Evolutionary conservation across 805 yeast species (phyloP).

Genomic region (Saccharomycopsis olivae): DNA sequence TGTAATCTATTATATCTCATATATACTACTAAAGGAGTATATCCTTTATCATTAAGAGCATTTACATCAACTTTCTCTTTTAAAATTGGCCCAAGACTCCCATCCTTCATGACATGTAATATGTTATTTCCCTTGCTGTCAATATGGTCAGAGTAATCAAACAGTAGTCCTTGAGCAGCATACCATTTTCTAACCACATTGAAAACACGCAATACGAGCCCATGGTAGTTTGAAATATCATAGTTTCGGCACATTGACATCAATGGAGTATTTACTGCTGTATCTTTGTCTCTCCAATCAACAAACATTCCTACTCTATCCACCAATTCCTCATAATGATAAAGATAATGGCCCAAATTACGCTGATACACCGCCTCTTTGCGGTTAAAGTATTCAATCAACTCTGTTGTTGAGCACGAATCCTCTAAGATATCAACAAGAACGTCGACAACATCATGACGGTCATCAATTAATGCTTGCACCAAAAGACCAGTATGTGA

Average conservation of each 20-base stretch:
- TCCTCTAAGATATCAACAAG: conserved; percentile 30
- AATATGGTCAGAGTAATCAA: conserved; percentile 50
- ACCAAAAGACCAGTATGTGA: conserved; percentile 47
- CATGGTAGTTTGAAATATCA: conserved; percentile 56
- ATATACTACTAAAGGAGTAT: conserved; percentile 59
- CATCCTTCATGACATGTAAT: conserved; percentile 56
- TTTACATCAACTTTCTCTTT: conserved; percentile 35
- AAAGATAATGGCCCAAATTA: conserved; percentile 64
- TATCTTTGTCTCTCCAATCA: conserved; percentile 62
- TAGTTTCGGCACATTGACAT: conserved; percentile 68
- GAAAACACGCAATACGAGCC: conserved; percentile 37
- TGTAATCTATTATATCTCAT: conserved; percentile 58
- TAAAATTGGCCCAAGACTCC: conserved; percentile 19
- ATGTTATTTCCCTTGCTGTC: conserved; percentile 69
- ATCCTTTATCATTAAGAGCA: conserved; percentile 33
- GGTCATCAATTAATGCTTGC: conserved; percentile 39
- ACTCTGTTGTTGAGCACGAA: conserved; percentile 35
- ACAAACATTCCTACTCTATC: conserved; percentile 43
- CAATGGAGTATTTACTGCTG: conserved; percentile 65
- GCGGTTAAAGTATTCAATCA: conserved; percentile 35
- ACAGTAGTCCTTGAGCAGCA: conserved; percentile 20
- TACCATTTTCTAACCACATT: conserved; percentile 36
- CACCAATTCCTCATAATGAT: conserved; percentile 44
- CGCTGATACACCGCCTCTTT: conserved; percentile 41
- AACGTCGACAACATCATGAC: not conserved